Conservation (phyloP, 2,329 filamentous ascomycete genomes). For the Corinectria fuckeliana region DNA sequence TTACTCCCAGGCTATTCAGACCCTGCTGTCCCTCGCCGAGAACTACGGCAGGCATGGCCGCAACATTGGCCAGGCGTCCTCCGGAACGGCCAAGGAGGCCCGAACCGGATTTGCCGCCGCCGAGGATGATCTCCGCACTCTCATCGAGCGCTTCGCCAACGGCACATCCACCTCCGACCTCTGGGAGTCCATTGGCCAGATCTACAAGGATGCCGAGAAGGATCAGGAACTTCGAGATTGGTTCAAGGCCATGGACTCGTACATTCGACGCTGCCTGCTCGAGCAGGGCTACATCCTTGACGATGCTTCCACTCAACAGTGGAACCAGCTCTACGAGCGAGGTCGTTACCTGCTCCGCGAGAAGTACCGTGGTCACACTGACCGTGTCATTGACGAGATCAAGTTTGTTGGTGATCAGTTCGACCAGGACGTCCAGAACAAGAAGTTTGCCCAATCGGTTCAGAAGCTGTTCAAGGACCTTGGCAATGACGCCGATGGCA, state of each 20-base stretch:
- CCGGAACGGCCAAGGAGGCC: constrained; percentile 75
- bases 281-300: constrained; percentile 92
- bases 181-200: constrained; percentile 80
- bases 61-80: constrained; percentile 66
- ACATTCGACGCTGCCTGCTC: constrained; percentile 82
- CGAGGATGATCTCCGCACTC: constrained; percentile 77
- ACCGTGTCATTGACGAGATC: constrained; percentile 85
- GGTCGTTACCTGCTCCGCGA: constrained; percentile 87
- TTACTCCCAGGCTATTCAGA: constrained; percentile 90
- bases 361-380: constrained; percentile 85
- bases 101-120: constrained; percentile 72
- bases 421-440: constrained; percentile 86
- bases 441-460: constrained; percentile 75
- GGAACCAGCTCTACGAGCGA: constrained; percentile 84
- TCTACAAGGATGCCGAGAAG: constrained; percentile 85
- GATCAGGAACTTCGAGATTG: constrained; percentile 88
- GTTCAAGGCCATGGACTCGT: constrained; percentile 82
- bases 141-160: constrained; percentile 96
- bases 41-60: constrained; percentile 80
- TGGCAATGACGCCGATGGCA: constrained; percentile 85
- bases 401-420: constrained; percentile 92
- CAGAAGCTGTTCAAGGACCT: constrained; percentile 87
- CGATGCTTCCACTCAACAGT: constrained; percentile 78
- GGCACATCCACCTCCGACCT: constrained; percentile 88
- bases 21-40: constrained; percentile 83